phyloP scores from a whole-genome alignment of 306 rosid genomes.

The Sechiopsis laciniata region DNA sequence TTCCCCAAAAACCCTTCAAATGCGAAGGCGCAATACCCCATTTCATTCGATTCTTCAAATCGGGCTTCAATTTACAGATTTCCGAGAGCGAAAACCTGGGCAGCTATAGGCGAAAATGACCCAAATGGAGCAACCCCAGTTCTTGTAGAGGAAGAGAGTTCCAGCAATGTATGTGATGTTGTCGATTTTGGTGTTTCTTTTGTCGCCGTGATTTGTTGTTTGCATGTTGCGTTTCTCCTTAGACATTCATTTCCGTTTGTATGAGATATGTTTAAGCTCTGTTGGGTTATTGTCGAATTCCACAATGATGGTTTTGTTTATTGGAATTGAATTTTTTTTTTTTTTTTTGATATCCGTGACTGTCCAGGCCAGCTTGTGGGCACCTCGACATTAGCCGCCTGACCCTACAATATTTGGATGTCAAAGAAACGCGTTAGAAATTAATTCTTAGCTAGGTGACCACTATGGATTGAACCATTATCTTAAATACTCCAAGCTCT shows the following conservation, averaged over 20 bases:
- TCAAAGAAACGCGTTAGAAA: too few relatives aligned
- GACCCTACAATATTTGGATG: too few relatives aligned
- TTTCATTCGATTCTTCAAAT: constrained; percentile 23
- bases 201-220: neutral
- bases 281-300: neutral
- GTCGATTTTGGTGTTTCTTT: neutral
- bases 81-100: constrained; percentile 38
- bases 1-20: constrained; percentile 25
- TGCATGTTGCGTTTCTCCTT: neutral
- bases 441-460: too few relatives aligned
- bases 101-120: constrained; percentile 50
- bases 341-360: too few relatives aligned
- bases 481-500: too few relatives aligned
- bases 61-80: constrained; percentile 20
- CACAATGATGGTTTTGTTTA: too few relatives aligned
- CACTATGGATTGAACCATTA: too few relatives aligned
- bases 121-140: constrained; percentile 41
- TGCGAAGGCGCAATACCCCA: constrained; percentile 15
- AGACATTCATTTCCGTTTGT: neutral
- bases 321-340: neutral
- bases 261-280: neutral
- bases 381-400: too few relatives aligned
- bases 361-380: too few relatives aligned
- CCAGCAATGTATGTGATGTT: constrained; percentile 37
- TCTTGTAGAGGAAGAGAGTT: constrained; percentile 29